Evolutionary conservation across 805 yeast species (phyloP), one percentile per base, ranked within the genome.

Genomic region (Wickerhamiella sergipiensis): DNA sequence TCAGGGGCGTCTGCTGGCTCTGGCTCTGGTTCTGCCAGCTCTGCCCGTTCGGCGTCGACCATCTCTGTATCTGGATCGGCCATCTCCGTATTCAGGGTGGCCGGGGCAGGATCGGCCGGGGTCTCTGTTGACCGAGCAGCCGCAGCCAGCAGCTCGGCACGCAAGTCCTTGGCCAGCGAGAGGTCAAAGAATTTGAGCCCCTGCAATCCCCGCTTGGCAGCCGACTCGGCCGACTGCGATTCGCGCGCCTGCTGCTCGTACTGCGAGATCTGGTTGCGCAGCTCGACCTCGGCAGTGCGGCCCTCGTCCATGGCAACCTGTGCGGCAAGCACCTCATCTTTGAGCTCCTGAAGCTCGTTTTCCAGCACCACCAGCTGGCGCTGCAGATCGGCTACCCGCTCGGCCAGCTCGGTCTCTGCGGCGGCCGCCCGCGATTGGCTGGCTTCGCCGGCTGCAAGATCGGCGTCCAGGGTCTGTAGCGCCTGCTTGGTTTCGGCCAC

Each of bases 401-500:
- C 55, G 0, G 65, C 52, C 8, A 45, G 48, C 8, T 51, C 29
- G 13, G 18, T 18, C 26, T 18, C 39, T 6, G 31, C 36, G 6
- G 19, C 21, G 22, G 31, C 29, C 7, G 19, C 29, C 12, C 5
- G 17, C 10, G 15, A 5, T 9, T 18, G 7, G 10, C 23, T 22
- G 6, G 4, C 33, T 13, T 23, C 13, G 7, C 5, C 5, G 13
- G 33, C 3, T 8, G 9, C 46, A 6, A 31, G 45, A 21, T 64
- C 31, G 66, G 54, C 5, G 55, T 63, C 63, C n/a, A 68, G 53
- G 4, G 56, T 62, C 8, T 56, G 59, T 2, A 77, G 61, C 54
- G 85, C 92, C 6, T 57, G 52, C 45, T 73, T 71, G 13, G 77
- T 67, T 39, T 71, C 76, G 2, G 58, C 63, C 12, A 79, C 66